phyloP scores from a whole-genome alignment of 2,329 filamentous ascomycete genomes.

The Zymoseptoria brevis region DNA sequence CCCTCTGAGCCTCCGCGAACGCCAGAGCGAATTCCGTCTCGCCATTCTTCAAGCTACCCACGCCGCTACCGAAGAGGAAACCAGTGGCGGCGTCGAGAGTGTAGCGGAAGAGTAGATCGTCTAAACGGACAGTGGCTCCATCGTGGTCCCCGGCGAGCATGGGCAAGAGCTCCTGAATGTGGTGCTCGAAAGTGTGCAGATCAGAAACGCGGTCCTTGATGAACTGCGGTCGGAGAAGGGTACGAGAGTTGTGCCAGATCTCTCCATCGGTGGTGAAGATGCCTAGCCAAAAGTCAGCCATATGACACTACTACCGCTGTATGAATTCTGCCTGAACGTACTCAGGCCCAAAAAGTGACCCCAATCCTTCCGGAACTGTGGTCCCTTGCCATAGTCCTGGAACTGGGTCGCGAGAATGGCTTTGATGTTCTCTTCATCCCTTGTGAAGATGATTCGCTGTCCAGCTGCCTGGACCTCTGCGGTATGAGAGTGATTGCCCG shows the following conservation, averaged over 20 bases:
- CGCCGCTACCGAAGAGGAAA: conserved; percentile 72
- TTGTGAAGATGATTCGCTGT: conserved; percentile 62
- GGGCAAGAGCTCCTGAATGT: conserved; percentile 65
- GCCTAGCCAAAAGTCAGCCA: conserved; percentile 16
- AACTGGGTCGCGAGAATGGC: conserved; percentile 85
- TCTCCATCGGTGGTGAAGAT: conserved; percentile 68
- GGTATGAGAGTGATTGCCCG: conserved; percentile 44
- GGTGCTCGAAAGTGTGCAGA: conserved; percentile 70
- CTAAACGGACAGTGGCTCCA: conserved; percentile 56
- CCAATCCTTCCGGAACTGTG: conserved; percentile 67
- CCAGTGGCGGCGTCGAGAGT: conserved; percentile 81
- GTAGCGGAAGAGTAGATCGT: conserved; percentile 73
- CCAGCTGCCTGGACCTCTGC: conserved; percentile 51
- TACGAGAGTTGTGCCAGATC: conserved; percentile 71
- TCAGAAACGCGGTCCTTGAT: conserved; percentile 77
- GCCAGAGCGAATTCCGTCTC: conserved; percentile 67
- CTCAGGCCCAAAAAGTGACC: conserved; percentile 63
- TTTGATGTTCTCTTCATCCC: conserved; percentile 84
- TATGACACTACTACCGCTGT: background rate
- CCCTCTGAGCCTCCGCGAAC: conserved; percentile 69
- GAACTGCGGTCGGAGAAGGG: conserved; percentile 79
- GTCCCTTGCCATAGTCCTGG: conserved; percentile 72
- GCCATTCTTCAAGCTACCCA: conserved; percentile 52
- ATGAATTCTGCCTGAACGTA: conserved; percentile 46
- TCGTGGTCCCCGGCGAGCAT: conserved; percentile 42